Percentiles rank a stretch among this genome's conserved stretches.
Evolutionary conservation across 192 early-diverging fungal genomes (phyloP).

Genomic region (Phycomyces nitens): DNA sequence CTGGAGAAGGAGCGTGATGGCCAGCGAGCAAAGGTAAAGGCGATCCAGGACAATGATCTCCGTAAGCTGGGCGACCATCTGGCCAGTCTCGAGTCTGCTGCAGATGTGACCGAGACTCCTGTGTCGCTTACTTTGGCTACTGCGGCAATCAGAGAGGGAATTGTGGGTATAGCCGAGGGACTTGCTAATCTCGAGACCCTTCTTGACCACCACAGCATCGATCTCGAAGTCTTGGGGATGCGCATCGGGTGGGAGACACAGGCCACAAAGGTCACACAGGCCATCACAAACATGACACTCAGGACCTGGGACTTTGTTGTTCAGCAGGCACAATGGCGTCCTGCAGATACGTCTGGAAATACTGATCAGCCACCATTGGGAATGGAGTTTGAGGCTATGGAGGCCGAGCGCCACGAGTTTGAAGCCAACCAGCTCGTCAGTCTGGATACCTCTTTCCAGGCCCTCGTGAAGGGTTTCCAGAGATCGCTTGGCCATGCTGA

Average conservation of each 20-base stretch:
- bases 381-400: conserved; percentile 12
- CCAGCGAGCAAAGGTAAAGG: conserved; percentile 11
- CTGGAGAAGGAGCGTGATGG: conserved; percentile 25
- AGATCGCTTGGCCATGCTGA: not conserved
- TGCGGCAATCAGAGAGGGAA: not conserved
- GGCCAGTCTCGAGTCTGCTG: conserved; percentile 2
- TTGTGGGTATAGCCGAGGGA: not conserved
- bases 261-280: conserved; percentile 7
- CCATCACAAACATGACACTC: conserved; percentile 17
- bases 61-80: conserved; percentile 10
- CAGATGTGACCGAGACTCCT: not conserved
- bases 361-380: not conserved
- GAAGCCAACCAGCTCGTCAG: conserved; percentile 20
- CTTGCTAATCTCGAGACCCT: conserved; percentile 5
- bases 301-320: conserved; percentile 19
- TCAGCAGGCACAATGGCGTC: conserved; percentile 23
- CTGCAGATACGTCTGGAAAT: not conserved
- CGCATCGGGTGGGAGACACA: conserved; percentile 27
- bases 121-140: not conserved
- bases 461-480: conserved; percentile 21
- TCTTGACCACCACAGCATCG: conserved; percentile 11
- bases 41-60: conserved; percentile 14
- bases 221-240: conserved; percentile 14
- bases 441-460: conserved; percentile 14
- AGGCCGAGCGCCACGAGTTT: conserved; percentile 22